These are phyloP conservation scores for Xerocomellus intermedius DNA, from an alignment of 768 basidiomycete species.

Conservation along the genomic window DNA sequence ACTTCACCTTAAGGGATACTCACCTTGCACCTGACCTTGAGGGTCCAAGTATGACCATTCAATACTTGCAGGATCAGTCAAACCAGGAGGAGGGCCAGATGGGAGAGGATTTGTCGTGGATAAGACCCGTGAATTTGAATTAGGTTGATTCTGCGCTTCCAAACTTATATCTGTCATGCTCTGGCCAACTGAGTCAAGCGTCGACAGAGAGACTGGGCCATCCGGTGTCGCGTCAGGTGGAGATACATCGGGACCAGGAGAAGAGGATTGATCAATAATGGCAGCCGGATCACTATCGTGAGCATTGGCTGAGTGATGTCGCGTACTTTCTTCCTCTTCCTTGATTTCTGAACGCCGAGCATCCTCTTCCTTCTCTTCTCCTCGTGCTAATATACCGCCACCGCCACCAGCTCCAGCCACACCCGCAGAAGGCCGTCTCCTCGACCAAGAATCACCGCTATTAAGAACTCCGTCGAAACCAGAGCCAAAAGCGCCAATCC, in stretches of 20 bases:
- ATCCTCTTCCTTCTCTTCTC: constrained; percentile 39
- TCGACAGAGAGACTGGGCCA: constrained; percentile 10
- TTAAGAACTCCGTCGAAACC: constrained; percentile 74
- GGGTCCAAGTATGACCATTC: constrained; percentile 95
- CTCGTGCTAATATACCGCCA: constrained; percentile 38
- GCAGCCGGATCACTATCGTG: constrained; percentile 7
- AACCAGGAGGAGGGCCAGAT: constrained; percentile 43
- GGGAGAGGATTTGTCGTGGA: constrained; percentile 15
- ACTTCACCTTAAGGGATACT: constrained; percentile 5
- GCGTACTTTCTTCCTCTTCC: constrained; percentile 52
- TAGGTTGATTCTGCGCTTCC: constrained; percentile 7
- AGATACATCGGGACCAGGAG: constrained; percentile 9
- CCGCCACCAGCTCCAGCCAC: constrained; percentile 41
- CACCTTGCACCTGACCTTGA: constrained; percentile 89
- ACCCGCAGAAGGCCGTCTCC: constrained; percentile 61
- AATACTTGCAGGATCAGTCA: constrained; percentile 55
- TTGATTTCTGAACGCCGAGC: constrained; percentile 49
- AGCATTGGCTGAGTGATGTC: constrained; percentile 3
- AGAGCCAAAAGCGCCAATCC: constrained; percentile 54
- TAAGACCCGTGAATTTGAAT: constrained; percentile 2
- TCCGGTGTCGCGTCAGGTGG: constrained; percentile 4
- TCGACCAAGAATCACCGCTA: constrained; percentile 68
- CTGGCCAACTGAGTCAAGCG: constrained; percentile 7
- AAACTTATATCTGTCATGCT: constrained; percentile 18
- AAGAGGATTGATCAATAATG: constrained; percentile 10